Evolutionary conservation across 2,329 filamentous ascomycete genomes (phyloP).

Genomic region (Aspergillus ibericus): DNA sequence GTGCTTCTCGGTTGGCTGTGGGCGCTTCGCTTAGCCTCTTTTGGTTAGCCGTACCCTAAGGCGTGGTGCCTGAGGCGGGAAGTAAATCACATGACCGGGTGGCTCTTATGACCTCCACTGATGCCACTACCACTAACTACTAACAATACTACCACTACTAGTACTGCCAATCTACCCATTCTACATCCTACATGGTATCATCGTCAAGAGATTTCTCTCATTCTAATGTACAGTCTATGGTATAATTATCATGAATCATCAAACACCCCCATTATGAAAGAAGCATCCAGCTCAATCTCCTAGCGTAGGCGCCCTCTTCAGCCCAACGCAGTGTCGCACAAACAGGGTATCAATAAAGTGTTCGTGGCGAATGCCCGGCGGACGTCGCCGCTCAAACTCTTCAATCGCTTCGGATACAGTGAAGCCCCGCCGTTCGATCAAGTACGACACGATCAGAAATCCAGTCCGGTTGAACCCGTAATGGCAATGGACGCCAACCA

Average conservation of each 20-base stretch:
- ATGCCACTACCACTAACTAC: too few species aligned
- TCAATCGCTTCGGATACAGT: constrained; percentile 74
- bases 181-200: background rate
- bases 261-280: constrained; percentile 10
- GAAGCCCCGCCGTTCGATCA: constrained; percentile 78
- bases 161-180: too few species aligned
- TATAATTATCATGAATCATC: constrained; percentile 26
- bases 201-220: background rate
- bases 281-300: background rate
- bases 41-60: constrained; percentile 44
- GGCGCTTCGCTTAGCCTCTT: constrained; percentile 44
- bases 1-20: constrained; percentile 38
- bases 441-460: constrained; percentile 84
- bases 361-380: constrained; percentile 83
- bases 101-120: too few species aligned
- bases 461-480: constrained; percentile 95
- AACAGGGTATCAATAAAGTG: constrained; percentile 85
- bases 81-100: too few species aligned
- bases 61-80: background rate
- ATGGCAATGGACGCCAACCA: constrained; percentile 87
- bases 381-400: constrained; percentile 69
- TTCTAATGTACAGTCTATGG: constrained; percentile 23
- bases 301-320: constrained; percentile 46
- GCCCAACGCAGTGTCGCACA: constrained; percentile 67
- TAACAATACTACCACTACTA: background rate